phyloP scores from a whole-genome alignment of 805 yeast species.

The Wickerhamomyces canadensis region DNA sequence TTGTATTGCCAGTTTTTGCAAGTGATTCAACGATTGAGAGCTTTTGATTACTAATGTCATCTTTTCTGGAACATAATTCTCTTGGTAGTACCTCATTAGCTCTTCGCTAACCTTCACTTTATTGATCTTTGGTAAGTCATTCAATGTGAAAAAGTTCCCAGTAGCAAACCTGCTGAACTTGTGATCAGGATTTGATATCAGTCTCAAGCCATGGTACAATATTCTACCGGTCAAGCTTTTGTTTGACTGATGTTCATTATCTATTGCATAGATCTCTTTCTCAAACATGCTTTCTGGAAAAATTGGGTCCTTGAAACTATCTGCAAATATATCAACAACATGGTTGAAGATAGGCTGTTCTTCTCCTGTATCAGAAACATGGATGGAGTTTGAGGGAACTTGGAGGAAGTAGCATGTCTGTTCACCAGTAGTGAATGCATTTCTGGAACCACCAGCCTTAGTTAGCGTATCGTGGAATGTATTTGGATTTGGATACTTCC shows the following conservation, averaged over 20 bases:
- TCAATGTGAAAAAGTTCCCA: conserved; percentile 52
- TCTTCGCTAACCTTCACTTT: conserved; percentile 31
- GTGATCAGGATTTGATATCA: conserved; percentile 41
- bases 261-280: conserved; percentile 54
- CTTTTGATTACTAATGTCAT: conserved; percentile 60
- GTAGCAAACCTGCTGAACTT: conserved; percentile 62
- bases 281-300: conserved; percentile 38
- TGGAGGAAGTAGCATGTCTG: conserved; percentile 61
- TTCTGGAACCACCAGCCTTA: conserved; percentile 49
- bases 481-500: conserved; percentile 43
- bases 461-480: conserved; percentile 38
- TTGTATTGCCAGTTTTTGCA: conserved; percentile 45
- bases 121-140: conserved; percentile 27
- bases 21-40: conserved; percentile 54
- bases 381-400: conserved; percentile 39
- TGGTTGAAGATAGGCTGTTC: conserved; percentile 37
- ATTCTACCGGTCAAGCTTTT: conserved; percentile 37
- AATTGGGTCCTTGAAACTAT: conserved; percentile 44
- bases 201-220: conserved; percentile 52
- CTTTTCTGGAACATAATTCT: conserved; percentile 39
- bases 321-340: conserved; percentile 44
- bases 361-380: conserved; percentile 8
- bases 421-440: conserved; percentile 68
- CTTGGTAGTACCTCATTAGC: conserved; percentile 34
- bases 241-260: conserved; percentile 64